phyloP scores from a whole-genome alignment of 169 alveolate genomes.

The Miamiensis avidus region DNA sequence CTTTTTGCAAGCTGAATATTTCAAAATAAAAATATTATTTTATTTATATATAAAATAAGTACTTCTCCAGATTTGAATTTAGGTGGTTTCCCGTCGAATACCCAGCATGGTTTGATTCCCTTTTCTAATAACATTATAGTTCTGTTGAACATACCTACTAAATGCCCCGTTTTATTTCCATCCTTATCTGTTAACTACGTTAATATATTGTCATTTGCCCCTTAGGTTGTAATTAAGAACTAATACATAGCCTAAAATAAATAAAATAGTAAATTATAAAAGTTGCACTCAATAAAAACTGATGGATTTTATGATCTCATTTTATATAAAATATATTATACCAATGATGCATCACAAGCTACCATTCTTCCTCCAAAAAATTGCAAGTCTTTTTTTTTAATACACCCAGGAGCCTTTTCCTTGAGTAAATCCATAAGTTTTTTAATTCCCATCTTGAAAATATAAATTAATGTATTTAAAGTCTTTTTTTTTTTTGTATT shows the following conservation, averaged over 20 bases:
- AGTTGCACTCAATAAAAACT: not conserved
- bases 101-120: slow-evolving; percentile 96
- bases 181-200: slow-evolving; percentile 89
- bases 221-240: slow-evolving; percentile 91
- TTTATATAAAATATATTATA: not conserved
- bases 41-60: not conserved
- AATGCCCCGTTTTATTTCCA: slow-evolving; percentile 91
- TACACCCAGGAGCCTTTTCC: slow-evolving; percentile 89
- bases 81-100: slow-evolving; percentile 99
- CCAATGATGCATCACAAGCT: slow-evolving; percentile 96
- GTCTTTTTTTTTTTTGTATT: not conserved
- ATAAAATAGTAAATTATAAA: not conserved
- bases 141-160: slow-evolving; percentile 86
- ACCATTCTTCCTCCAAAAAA: slow-evolving; percentile 60
- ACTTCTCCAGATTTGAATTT: slow-evolving; percentile 74
- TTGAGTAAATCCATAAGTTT: slow-evolving; percentile 88
- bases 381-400: slow-evolving; percentile 40
- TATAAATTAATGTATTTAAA: no score
- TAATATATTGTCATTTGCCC: slow-evolving; percentile 73
- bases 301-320: not conserved
- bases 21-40: no score
- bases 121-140: slow-evolving; percentile 72
- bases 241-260: slow-evolving; percentile 89
- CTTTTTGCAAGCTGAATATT: slow-evolving; percentile 44
- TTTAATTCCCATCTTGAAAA: slow-evolving; percentile 89